Evolutionary conservation across 2,329 filamentous ascomycete genomes (phyloP), one percentile per base, ranked within the genome.

Genomic region (Dactylellina leptospora): DNA sequence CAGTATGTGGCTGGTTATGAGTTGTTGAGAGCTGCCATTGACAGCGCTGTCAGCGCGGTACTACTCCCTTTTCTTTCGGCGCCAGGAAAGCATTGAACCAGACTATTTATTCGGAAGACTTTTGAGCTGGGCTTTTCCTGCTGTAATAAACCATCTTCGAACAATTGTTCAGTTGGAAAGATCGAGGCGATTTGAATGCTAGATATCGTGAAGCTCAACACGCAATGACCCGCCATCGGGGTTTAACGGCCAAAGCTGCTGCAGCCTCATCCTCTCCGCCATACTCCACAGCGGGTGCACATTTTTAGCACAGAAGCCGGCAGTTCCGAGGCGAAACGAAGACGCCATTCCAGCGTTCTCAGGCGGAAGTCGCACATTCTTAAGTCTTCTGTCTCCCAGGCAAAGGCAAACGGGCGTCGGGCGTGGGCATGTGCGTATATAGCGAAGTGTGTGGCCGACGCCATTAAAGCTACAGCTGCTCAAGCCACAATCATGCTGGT

Each of bases 321-420:
- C 56, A 50, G 50, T 61, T 61, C 56, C 56, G 56, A 50, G n/a
- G 40, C 45, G 10, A 58, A 58, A 27, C 54, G 54, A 58, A 18
- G 23, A 40, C 54, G 54, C 54, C 44, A 61, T 51, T 33, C 28
- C 18, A 40, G 36, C 36, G 36, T 5, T 4, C 5, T 40, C 36
- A n/a, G 18, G 18, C 6, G 36, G 36, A 40, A 16, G 18, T 40
- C 36, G 36, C 36, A 40, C 4, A 16, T n/a, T 40, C n/a, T n/a
- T n/a, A n/a, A n/a, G n/a, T n/a, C n/a, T n/a, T n/a, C n/a, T n/a
- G n/a, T n/a, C n/a, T n/a, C n/a, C n/a, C n/a, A n/a, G n/a, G n/a
- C n/a, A n/a, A n/a, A n/a, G n/a, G n/a, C n/a, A n/a, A n/a, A n/a
- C n/a, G n/a, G n/a, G n/a, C n/a, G n/a, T n/a, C n/a, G n/a, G n/a